Evolutionary conservation across 192 early-diverging fungal genomes (phyloP), one percentile per base, ranked within the genome.

Genomic region (Backusella westeae): DNA sequence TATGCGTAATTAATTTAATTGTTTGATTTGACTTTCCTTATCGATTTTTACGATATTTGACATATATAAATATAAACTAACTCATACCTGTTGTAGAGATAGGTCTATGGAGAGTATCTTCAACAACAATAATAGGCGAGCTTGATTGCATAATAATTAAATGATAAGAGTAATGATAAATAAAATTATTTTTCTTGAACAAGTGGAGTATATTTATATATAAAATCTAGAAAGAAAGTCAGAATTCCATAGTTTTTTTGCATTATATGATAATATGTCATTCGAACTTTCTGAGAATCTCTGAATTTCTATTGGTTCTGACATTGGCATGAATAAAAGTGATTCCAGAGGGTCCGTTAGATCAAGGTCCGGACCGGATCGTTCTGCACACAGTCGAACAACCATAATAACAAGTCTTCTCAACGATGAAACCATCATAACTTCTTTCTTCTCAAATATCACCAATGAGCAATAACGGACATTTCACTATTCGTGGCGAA

Each of bases 401-500:
- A 4, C 3, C 17, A 44, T 44, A 44, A 56, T 56, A 21, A 63
- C 23, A 29, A 14, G 56, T 29, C 26, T 63, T 10, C 4, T 4
- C 1, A 7, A 21, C 12, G 26, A 8, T 63, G 56, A 29, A 63
- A 63, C 56, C 12, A 29, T 63, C 23, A 63, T 10, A 26, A 14
- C 21, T 29, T 56, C 53, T 56, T 26, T 63, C 56, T 63, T 63
- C 56, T 63, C 23, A 63, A 63, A 63, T 63, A 63, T 63, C 56
- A 63, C 56, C 56, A 63, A 69, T 35, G n/a, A 69, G 21, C 49
- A 75, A 35, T 21, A 76, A 76, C 72, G 68, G 73, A 2, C 63
- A 75, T 65, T 79, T 79, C 42, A 71, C 71, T 76, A 65, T 79
- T 29, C 75, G 75, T 65, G 66, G 75, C 49, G 75, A 68, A 21